phyloP scores from a whole-genome alignment of 2,329 filamentous ascomycete genomes.

The Aureobasidium melanogenum region DNA sequence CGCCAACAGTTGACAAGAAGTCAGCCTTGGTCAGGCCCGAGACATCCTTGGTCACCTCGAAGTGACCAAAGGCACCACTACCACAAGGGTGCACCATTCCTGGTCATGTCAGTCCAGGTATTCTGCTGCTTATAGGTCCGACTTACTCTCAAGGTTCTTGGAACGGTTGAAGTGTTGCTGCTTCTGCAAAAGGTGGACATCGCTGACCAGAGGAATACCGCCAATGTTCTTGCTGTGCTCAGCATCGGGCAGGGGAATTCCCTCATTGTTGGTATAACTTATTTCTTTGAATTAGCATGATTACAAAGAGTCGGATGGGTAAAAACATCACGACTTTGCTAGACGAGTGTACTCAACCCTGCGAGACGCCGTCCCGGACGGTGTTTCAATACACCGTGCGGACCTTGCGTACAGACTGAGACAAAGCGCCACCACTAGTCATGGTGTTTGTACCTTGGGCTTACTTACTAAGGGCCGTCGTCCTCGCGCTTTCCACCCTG shows the following conservation, averaged over 20 bases:
- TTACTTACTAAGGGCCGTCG: conserved; percentile 25
- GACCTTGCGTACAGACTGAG: no score
- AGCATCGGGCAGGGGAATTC: conserved; percentile 42
- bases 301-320: no score
- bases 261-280: conserved; percentile 50
- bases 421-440: no score
- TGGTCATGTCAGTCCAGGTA: conserved; percentile 13
- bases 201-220: conserved; percentile 42
- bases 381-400: no score
- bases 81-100: conserved; percentile 35
- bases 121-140: neutral
- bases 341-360: no score
- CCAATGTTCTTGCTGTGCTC: conserved; percentile 45
- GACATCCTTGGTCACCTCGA: conserved; percentile 36
- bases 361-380: no score
- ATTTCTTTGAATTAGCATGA: conserved; percentile 10
- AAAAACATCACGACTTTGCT: no score
- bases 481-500: conserved; percentile 40
- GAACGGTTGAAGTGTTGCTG: conserved; percentile 49
- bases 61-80: conserved; percentile 39
- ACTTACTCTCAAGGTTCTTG: conserved; percentile 39
- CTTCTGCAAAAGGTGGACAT: conserved; percentile 46
- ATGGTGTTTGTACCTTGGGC: no score
- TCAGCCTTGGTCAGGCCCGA: conserved; percentile 32
- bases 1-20: conserved; percentile 31